These are phyloP conservation scores for Geoglossum cookeanum DNA, from an alignment of 2,329 filamentous ascomycete species.

Conservation along the genomic window DNA sequence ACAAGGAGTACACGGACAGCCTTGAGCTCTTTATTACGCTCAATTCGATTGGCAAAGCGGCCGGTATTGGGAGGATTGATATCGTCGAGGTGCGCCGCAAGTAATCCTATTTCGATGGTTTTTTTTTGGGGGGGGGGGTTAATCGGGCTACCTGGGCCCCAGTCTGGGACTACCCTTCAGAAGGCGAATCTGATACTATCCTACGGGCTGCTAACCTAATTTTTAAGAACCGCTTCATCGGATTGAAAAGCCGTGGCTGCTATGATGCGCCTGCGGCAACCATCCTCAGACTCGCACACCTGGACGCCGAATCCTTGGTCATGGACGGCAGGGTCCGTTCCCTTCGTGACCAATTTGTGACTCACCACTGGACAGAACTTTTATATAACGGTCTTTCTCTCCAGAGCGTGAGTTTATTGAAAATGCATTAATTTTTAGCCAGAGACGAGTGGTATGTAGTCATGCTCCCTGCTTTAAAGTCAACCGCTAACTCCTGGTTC, in stretches of 20 bases:
- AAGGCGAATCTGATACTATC: not conserved
- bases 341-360: slow-evolving; percentile 52
- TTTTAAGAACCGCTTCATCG: slow-evolving; percentile 47
- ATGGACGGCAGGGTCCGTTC: slow-evolving; percentile 49
- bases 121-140: not conserved
- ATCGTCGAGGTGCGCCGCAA: slow-evolving; percentile 41
- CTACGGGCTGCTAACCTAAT: slow-evolving; percentile 5
- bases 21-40: slow-evolving; percentile 53
- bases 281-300: slow-evolving; percentile 35
- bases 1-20: slow-evolving; percentile 34
- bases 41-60: slow-evolving; percentile 50
- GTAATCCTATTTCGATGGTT: not conserved
- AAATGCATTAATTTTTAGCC: slow-evolving; percentile 38
- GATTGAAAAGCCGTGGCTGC: slow-evolving; percentile 63
- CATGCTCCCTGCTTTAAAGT: not conserved
- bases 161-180: not conserved
- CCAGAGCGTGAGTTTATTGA: slow-evolving; percentile 54
- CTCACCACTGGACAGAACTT: slow-evolving; percentile 39
- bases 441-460: slow-evolving; percentile 30
- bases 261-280: slow-evolving; percentile 49
- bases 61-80: slow-evolving; percentile 65
- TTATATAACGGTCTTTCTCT: slow-evolving; percentile 47
- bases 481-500: slow-evolving; percentile 33
- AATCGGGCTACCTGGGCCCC: not conserved
- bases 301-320: slow-evolving; percentile 46